These are phyloP conservation scores for Penicillium sp. DNA, from an alignment of 2,329 filamentous ascomycete genomes.

Conservation along the genomic window DNA sequence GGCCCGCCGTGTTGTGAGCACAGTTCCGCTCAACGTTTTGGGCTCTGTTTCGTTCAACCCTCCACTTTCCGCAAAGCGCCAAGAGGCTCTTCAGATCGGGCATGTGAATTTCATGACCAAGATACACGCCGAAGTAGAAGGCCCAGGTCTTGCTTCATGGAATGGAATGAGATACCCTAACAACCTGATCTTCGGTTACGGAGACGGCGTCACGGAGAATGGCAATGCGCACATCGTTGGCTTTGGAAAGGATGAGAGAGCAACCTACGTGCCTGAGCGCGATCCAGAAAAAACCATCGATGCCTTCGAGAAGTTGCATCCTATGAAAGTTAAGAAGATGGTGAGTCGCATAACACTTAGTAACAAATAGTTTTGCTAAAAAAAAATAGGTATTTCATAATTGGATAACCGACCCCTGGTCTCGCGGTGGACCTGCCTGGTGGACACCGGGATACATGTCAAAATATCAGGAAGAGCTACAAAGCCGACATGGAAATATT, in stretches of 20 bases:
- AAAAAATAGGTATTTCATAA: slow-evolving; percentile 5
- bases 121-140: slow-evolving; percentile 14
- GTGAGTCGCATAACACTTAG: too few species aligned
- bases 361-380: too few species aligned
- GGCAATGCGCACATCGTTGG: slow-evolving; percentile 7
- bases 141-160: slow-evolving; percentile 16
- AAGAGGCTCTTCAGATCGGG: slow-evolving; percentile 9
- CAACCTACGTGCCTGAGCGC: slow-evolving; percentile 3
- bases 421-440: slow-evolving; percentile 2
- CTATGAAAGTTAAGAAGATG: slow-evolving; percentile 11
- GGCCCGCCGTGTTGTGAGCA: background rate
- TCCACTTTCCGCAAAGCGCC: slow-evolving; percentile 4
- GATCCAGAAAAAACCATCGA: background rate
- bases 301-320: slow-evolving; percentile 8
- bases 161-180: slow-evolving; percentile 12
- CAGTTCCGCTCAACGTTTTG: slow-evolving; percentile 13
- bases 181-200: slow-evolving; percentile 11
- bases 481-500: background rate
- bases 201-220: slow-evolving; percentile 8
- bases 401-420: slow-evolving; percentile 7
- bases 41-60: slow-evolving; percentile 9
- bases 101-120: slow-evolving; percentile 17
- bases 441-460: slow-evolving; percentile 6
- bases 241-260: slow-evolving; percentile 9
- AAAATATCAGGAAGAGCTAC: slow-evolving; percentile 4